These are phyloP conservation scores for Astraeus odoratus DNA, from an alignment of 768 basidiomycete species.

Conservation along the genomic window DNA sequence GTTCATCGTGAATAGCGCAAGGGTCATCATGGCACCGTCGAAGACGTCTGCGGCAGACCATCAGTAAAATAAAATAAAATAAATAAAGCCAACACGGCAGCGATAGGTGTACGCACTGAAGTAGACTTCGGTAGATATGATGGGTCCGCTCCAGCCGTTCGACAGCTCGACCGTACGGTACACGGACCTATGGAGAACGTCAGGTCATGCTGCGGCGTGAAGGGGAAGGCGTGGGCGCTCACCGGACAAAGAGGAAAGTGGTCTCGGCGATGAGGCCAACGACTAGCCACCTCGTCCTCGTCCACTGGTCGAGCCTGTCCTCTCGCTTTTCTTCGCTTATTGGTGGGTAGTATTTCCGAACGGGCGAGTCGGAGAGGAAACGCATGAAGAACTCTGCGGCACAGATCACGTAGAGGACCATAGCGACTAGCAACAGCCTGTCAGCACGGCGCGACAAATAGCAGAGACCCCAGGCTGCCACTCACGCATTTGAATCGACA, in stretches of 20 bases:
- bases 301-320: background rate
- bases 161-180: conserved; percentile 11
- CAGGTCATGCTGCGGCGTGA: background rate
- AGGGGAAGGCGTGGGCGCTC: conserved; percentile 3
- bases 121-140: conserved; percentile 42
- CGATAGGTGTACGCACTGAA: conserved; percentile 33
- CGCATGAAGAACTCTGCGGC: conserved; percentile 45
- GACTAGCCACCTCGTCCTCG: conserved; percentile 26
- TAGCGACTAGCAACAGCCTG: conserved; percentile 29
- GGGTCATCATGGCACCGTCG: conserved; percentile 43
- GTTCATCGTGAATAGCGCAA: conserved; percentile 41
- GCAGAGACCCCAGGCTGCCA: conserved; percentile 13
- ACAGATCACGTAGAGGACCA: conserved; percentile 35
- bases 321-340: background rate
- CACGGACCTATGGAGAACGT: conserved; percentile 1
- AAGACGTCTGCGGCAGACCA: conserved; percentile 33
- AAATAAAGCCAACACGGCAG: background rate
- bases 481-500: conserved; percentile 50
- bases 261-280: conserved; percentile 34
- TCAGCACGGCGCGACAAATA: background rate
- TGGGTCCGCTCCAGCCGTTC: conserved; percentile 36
- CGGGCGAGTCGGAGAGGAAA: conserved; percentile 31
- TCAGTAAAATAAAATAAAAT: background rate
- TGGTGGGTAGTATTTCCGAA: conserved; percentile 9
- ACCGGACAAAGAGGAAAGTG: conserved; percentile 41